A percentile compares a stretch with the other conserved stretches of the same genome.
These are phyloP conservation scores for Avena sativa DNA, from an alignment of 176 grass and related monocot genomes.

Conservation along the genomic window DNA sequence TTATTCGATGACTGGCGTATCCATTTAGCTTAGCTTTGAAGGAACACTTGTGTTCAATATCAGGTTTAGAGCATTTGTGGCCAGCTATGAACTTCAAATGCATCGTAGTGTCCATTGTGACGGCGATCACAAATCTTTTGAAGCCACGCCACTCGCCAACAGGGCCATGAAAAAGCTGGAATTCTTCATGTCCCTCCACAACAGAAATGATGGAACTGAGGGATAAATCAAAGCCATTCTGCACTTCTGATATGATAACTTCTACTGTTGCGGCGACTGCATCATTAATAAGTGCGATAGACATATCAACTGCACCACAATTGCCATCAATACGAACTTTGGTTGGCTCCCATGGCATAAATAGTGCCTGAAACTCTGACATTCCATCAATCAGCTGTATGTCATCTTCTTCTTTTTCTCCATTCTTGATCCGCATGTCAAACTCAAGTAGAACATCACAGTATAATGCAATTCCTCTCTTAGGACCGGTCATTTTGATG, in stretches of 20 bases:
- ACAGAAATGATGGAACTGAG: background rate
- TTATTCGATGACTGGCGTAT: background rate
- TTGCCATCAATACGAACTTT: background rate
- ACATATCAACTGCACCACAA: background rate
- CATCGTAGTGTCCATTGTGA: background rate
- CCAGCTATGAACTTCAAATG: background rate
- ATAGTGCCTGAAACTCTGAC: background rate
- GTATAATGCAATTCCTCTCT: background rate
- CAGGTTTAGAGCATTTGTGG: background rate
- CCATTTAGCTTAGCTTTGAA: background rate
- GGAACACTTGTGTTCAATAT: background rate
- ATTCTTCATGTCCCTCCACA: background rate
- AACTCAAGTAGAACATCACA: constrained; percentile 4
- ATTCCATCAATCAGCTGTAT: background rate
- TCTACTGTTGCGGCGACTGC: background rate
- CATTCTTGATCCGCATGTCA: constrained; percentile 19
- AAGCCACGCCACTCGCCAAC: background rate
- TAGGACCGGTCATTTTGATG: constrained; percentile 35
- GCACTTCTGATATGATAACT: background rate
- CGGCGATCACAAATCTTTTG: background rate
- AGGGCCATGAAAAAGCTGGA: background rate
- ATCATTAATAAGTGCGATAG: background rate
- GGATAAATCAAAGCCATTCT: background rate
- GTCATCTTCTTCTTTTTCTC: background rate
- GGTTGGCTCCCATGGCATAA: background rate